Evolutionary conservation across 495 filamentous ascomycete genomes (phyloP), one percentile per base, ranked within the genome.

Genomic region (Talaromyces borbonicus): DNA sequence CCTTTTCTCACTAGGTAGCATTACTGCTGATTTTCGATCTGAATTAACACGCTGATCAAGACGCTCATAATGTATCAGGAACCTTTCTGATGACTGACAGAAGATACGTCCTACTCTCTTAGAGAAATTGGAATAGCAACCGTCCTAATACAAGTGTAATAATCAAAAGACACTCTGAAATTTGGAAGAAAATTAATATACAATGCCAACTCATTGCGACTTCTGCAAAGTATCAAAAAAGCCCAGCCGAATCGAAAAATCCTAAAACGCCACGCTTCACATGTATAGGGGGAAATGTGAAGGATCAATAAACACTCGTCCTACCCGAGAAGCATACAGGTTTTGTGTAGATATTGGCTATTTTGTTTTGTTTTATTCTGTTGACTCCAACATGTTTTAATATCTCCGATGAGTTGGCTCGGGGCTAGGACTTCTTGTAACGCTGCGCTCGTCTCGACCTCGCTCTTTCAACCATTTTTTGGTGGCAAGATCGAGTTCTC

Each of bases 381-480:
- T 1, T 37, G 2, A 7, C 31, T 16, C 22, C 16, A 37, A 3
- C 2, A 12, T 9, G 16, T 11, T 11, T 38, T 73, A 86, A 55
- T 66, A 83, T 51, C 83, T 71, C 61, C 77, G 77, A 52, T 83
- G 74, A 46, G 80, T 80, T 5, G 84, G 84, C 64, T 89, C 84
- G 6, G 84, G 84, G 54, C 78, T 86, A 0, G 84, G 84, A 60
- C 80, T 85, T 51, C 83, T 69, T 39, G 63, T 80, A 50, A 79
- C 76, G 66, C 88, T 95, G 58, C 90, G 74, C 52, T 83, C 80
- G 73, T 95, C 89, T 47, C 89, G 75, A 20, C 89, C 87, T 25
- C 89, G 73, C 61, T 77, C 75, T 72, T 84, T 84, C 58, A 96
- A 65, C 93, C 90, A 97, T 76, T 97, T 97, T 79, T 93, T 93